phyloP scores from a whole-genome alignment of 2,329 filamentous ascomycete species.

The Beauveria australis region DNA sequence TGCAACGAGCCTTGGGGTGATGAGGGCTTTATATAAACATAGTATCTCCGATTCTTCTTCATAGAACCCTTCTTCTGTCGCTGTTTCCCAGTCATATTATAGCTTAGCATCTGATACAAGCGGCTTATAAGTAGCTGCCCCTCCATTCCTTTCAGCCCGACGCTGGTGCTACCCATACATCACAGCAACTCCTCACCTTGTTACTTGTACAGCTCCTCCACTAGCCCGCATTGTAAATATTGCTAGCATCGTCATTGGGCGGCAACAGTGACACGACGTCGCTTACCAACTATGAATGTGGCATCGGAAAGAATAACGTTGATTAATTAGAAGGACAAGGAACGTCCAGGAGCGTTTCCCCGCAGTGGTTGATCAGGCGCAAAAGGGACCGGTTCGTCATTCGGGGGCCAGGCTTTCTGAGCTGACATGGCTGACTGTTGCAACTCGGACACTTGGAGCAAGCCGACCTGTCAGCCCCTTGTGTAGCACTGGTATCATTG shows the following conservation, averaged over 20 bases:
- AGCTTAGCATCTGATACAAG: neutral
- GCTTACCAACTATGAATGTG: conserved; percentile 3
- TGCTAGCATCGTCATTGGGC: neutral
- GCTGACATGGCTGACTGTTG: neutral
- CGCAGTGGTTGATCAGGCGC: neutral
- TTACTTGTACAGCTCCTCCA: neutral
- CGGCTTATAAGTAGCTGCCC: neutral
- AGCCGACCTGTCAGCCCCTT: neutral
- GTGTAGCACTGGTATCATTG: neutral
- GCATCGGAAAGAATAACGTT: neutral
- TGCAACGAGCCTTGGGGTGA: neutral
- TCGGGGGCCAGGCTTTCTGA: neutral
- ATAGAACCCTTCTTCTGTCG: neutral
- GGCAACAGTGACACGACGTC: neutral
- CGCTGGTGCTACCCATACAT: neutral
- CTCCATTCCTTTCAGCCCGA: neutral
- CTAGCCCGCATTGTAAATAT: neutral
- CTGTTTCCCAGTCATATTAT: neutral
- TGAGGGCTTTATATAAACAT: conserved; percentile 5
- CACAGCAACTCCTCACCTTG: conserved; percentile 1
- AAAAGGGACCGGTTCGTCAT: neutral
- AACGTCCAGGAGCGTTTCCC: neutral
- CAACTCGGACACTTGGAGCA: neutral
- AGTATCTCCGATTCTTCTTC: neutral
- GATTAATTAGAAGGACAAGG: conserved; percentile 1